Evolutionary conservation across 1,284 basidiomycete species (phyloP), one percentile per base, ranked within the genome.

Genomic region (Cryptococcus sp.): DNA sequence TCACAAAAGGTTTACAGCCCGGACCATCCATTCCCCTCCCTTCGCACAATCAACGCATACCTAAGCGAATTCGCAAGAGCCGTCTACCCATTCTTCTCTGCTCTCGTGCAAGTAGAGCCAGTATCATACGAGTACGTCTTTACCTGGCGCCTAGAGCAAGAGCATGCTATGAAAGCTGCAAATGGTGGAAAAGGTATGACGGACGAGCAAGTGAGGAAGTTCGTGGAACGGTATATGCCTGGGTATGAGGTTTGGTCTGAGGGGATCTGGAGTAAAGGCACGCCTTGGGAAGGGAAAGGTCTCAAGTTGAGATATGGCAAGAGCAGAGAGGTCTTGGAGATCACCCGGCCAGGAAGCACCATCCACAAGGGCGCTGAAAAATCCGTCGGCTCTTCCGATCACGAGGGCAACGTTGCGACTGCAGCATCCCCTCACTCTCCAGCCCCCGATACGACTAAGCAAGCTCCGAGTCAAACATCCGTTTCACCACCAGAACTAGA

Each of bases 181-280:
- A 93, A 92, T 62, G 91, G 90, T 46, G 91, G 91, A 5, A 80
- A 81, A 43, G 92, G 92, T 3, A 94, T 96, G 93, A 82, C 85
- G 0, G 91, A 94, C 67, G 85, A 83, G 64, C 83, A 83, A 69
- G 90, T 95, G 26, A 85, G 84, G 72, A 77, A 74, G 83, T 93
- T 78, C 65, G 84, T 80, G 23, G 67, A 69, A 39, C 59, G 72
- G 50, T 70, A 77, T 59, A 70, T 75, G 73, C 73, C 73, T 1
- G 67, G 63, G 1, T 74, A 75, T 43, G 73, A 75, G 63, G 49
- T 62, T 38, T 74, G 54, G 57, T 61, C 54, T 26, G 61, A 61
- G n/a, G 66, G 66, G 4, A 57, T 72, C 5, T 59, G 58, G 44
- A 55, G 39, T 0, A n/a, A 50, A 10, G 51, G 58, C 1, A 57